Conservation (phyloP, 2,329 filamentous ascomycete genomes). For the Aspergillus cejpii region DNA sequence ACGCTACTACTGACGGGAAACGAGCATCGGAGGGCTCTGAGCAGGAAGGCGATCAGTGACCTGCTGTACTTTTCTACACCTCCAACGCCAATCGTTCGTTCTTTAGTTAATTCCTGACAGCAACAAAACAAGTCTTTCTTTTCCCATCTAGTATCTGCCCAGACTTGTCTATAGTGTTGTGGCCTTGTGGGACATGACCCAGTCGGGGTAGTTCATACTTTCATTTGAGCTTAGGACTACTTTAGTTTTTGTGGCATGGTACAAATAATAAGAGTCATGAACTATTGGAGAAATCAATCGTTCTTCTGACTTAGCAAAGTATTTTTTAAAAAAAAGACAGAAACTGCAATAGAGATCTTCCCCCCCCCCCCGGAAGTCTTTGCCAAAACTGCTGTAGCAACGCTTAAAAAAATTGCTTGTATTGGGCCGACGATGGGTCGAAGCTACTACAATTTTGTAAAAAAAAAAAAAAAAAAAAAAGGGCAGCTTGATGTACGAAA, state of each 20-base stretch:
- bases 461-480: not conserved
- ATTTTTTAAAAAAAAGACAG: not conserved
- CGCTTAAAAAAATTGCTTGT: not conserved
- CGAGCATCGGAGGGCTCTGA: constrained; percentile 17
- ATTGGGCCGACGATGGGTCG: not conserved
- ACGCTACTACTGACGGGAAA: constrained; percentile 26
- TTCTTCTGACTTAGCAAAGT: not conserved
- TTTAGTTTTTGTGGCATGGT: not conserved
- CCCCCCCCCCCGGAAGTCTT: too few relatives aligned
- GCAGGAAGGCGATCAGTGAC: not conserved
- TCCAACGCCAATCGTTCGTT: not conserved
- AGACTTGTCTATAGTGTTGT: not conserved
- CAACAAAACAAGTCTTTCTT: not conserved
- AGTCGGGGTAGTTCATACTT: not conserved
- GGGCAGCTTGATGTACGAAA: not conserved
- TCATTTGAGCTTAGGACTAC: not conserved
- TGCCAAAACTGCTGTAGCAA: too few relatives aligned
- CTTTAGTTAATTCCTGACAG: not conserved
- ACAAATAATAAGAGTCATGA: not conserved
- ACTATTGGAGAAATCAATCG: not conserved
- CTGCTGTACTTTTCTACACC: not conserved
- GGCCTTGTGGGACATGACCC: not conserved
- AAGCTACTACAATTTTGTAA: not conserved
- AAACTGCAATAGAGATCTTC: not conserved
- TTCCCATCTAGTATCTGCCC: not conserved